A percentile compares a stretch with the other conserved stretches of the same genome.
Evolutionary conservation across 129 eudicot species (phyloP).

Genomic region (Gnaphalium uliginosum): DNA sequence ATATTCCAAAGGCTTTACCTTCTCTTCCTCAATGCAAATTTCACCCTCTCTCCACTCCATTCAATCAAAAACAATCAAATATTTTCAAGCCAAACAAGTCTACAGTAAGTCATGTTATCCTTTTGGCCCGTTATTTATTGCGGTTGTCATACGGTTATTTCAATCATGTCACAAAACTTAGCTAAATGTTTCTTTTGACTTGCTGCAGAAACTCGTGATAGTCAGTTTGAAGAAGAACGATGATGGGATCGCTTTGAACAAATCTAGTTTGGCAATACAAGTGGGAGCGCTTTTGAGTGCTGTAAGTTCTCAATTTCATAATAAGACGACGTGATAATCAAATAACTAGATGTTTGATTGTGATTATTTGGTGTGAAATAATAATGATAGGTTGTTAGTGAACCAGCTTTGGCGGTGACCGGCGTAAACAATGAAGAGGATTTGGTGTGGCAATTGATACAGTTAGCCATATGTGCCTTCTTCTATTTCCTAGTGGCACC

Average conservation of each 20-base stretch:
- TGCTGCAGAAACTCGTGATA: conserved; percentile 37
- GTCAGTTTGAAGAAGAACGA: conserved; percentile 28
- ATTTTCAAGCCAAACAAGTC: conserved; percentile 32
- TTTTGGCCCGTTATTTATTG: neutral
- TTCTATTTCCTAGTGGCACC: conserved; percentile 73
- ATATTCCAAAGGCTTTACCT: conserved; percentile 74
- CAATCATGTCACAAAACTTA: neutral
- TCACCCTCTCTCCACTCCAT: conserved; percentile 36
- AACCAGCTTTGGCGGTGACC: conserved; percentile 80
- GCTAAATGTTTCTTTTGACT: neutral
- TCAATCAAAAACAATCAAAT: conserved; percentile 37
- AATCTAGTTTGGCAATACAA: conserved; percentile 48
- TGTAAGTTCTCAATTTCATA: conserved; percentile 34
- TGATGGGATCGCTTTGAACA: neutral
- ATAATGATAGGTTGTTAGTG: conserved; percentile 43
- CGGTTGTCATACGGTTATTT: neutral
- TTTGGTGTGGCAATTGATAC: conserved; percentile 50
- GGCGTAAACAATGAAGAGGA: conserved; percentile 77
- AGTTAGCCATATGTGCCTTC: conserved; percentile 67
- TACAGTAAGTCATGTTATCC: conserved; percentile 15
- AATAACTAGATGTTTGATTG: neutral
- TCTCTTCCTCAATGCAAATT: conserved; percentile 46
- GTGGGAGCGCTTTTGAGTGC: conserved; percentile 62
- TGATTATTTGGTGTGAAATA: neutral
- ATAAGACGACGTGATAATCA: neutral